A percentile compares a stretch with the other conserved stretches of the same genome.
Conservation (phyloP, 164 flowering plant species). For the Piper betle region DNA sequence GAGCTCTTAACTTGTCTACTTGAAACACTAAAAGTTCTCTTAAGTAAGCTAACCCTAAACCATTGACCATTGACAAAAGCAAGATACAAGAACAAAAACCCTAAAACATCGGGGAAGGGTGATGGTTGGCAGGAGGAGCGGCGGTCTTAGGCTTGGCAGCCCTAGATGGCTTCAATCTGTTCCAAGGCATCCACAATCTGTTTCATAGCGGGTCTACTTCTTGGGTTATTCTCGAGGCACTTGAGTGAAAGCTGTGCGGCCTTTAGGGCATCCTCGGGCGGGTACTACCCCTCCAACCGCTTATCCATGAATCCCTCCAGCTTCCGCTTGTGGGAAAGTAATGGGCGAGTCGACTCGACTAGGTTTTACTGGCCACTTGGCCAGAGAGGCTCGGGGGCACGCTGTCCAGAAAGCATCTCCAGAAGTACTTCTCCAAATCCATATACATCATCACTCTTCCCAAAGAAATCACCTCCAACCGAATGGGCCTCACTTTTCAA, state of each 20-base stretch:
- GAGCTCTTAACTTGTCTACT: too few species aligned
- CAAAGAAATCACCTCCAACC: constrained; percentile 73
- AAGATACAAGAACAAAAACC: too few species aligned
- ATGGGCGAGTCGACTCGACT: too few species aligned
- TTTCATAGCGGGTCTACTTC: constrained; percentile 63
- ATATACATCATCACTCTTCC: constrained; percentile 71
- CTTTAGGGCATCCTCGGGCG: constrained; percentile 36
- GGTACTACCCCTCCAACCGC: constrained; percentile 43
- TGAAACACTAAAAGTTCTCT: too few species aligned
- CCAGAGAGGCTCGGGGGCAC: constrained; percentile 15
- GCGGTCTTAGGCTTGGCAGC: too few species aligned
- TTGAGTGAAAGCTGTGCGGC: constrained; percentile 50
- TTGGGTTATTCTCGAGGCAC: constrained; percentile 49
- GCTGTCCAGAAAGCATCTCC: constrained; percentile 60
- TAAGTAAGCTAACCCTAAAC: too few species aligned
- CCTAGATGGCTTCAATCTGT: constrained; percentile 22
- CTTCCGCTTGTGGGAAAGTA: too few species aligned
- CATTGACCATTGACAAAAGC: too few species aligned
- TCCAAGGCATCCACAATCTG: constrained; percentile 51
- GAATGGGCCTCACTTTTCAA: too few species aligned
- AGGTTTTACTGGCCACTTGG: constrained; percentile 46
- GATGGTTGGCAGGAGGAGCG: too few species aligned
- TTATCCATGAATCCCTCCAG: constrained; percentile 42
- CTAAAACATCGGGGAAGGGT: too few species aligned
- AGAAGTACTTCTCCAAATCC: constrained; percentile 80